Percentiles rank a stretch among this genome's conserved stretches.
Conservation (phyloP, 805 yeast genomes). For the Groenewaldozyma tartarivorans region DNA sequence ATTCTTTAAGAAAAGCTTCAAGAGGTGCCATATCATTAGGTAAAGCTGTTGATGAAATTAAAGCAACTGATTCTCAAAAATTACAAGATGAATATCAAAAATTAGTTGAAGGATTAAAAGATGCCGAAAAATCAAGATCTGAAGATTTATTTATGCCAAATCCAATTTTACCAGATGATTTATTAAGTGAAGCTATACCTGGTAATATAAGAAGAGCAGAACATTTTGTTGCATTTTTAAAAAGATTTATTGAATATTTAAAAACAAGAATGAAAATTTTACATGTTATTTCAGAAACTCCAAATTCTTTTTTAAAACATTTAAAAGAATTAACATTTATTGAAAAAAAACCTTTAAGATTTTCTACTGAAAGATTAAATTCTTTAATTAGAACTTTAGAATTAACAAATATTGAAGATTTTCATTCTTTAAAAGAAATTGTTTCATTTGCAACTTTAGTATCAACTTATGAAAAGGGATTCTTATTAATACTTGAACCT, state of each 20-base stretch:
- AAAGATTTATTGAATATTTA: slow-evolving; percentile 85
- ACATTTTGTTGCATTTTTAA: slow-evolving; percentile 87
- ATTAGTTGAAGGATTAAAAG: slow-evolving; percentile 80
- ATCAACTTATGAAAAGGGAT: slow-evolving; percentile 91
- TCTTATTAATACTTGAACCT: slow-evolving; percentile 85
- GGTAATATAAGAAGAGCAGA: slow-evolving; percentile 97
- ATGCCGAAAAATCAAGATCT: slow-evolving; percentile 55
- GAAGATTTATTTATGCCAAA: slow-evolving; percentile 71
- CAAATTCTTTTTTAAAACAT: slow-evolving; percentile 85
- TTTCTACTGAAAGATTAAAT: slow-evolving; percentile 86
- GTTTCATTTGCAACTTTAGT: slow-evolving; percentile 95
- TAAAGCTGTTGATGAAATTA: slow-evolving; percentile 77
- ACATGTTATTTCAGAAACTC: slow-evolving; percentile 97
- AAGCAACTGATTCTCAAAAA: slow-evolving; percentile 70
- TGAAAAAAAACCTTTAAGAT: slow-evolving; percentile 82
- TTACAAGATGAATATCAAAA: slow-evolving; percentile 86
- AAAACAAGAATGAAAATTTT: slow-evolving; percentile 96
- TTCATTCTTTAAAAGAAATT: slow-evolving; percentile 84
- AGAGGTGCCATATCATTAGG: slow-evolving; percentile 74
- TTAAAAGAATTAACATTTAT: slow-evolving; percentile 87
- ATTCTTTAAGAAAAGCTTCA: slow-evolving; percentile 74
- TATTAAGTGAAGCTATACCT: slow-evolving; percentile 87
- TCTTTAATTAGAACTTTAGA: slow-evolving; percentile 84
- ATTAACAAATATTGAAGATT: slow-evolving; percentile 80
- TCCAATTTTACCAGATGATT: slow-evolving; percentile 78